Evolutionary conservation across 345 rosid species (phyloP).

Genomic region (Toxicodendron radicans): DNA sequence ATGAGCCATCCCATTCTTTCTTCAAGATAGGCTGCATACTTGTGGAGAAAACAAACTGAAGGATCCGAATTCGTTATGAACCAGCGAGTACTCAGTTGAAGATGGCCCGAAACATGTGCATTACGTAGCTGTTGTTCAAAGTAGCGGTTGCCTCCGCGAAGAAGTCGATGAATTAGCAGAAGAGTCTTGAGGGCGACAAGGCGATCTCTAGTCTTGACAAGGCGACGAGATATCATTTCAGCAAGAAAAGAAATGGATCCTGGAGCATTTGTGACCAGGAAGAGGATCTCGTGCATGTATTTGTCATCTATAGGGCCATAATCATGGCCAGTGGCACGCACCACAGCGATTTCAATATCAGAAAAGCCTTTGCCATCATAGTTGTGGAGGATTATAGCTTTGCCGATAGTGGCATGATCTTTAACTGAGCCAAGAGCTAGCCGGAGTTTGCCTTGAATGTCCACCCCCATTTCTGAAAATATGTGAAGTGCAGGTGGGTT

Average conservation of each 20-base stretch:
- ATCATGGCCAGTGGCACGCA: slow-evolving; percentile 79
- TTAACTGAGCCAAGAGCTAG: slow-evolving; percentile 63
- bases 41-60: slow-evolving; percentile 45
- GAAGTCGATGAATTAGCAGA: slow-evolving; percentile 70
- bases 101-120: slow-evolving; percentile 67
- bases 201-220: slow-evolving; percentile 62
- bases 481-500: slow-evolving; percentile 5
- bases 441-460: slow-evolving; percentile 52
- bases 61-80: slow-evolving; percentile 32
- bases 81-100: slow-evolving; percentile 53
- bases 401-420: slow-evolving; percentile 81
- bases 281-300: slow-evolving; percentile 80
- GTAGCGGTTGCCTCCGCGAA: slow-evolving; percentile 75
- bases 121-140: slow-evolving; percentile 67
- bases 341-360: slow-evolving; percentile 68
- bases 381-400: slow-evolving; percentile 60
- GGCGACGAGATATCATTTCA: slow-evolving; percentile 72
- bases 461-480: slow-evolving; percentile 44
- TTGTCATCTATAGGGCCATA: slow-evolving; percentile 60
- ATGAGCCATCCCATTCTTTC: slow-evolving; percentile 82
- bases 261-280: slow-evolving; percentile 64
- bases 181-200: slow-evolving; percentile 79
- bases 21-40: slow-evolving; percentile 66
- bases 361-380: slow-evolving; percentile 48
- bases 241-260: slow-evolving; percentile 76